These are phyloP conservation scores for Fusarium fracticaudum DNA, from an alignment of 2,329 filamentous ascomycete genomes.

Conservation along the genomic window DNA sequence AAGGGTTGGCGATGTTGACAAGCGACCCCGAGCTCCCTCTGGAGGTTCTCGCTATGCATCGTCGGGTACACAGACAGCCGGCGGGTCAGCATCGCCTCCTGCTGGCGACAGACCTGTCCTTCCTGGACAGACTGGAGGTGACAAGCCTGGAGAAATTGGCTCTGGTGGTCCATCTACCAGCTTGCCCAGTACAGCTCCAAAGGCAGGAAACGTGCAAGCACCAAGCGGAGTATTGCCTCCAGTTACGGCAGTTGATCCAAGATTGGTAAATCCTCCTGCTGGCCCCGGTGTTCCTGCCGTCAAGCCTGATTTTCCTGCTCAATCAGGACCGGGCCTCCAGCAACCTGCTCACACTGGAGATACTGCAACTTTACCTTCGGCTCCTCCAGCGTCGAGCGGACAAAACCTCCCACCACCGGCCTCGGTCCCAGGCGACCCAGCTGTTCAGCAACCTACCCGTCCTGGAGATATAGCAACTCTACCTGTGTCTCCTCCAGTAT, in stretches of 20 bases:
- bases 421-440: rapidly evolving
- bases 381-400: not conserved
- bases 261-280: not conserved
- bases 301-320: not conserved
- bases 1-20: not conserved
- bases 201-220: rapidly evolving
- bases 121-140: not conserved
- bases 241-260: rapidly evolving
- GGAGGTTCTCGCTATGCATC: not conserved
- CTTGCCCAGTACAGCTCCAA: not conserved
- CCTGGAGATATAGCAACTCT: not conserved
- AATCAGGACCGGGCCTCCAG: not conserved
- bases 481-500: not conserved
- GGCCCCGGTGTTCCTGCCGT: not conserved
- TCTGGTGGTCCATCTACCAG: not conserved
- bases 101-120: not conserved
- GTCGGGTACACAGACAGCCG: not conserved
- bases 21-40: not conserved
- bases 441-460: not conserved
- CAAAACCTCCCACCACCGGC: not conserved
- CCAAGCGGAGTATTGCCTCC: not conserved
- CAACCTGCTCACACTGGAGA: not conserved
- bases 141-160: rapidly evolving
- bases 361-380: too few species aligned
- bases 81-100: not conserved